Percentiles rank a stretch among this genome's conserved stretches.
Conservation (phyloP, 2,329 filamentous ascomycete species). For the Epichloe sp. region DNA sequence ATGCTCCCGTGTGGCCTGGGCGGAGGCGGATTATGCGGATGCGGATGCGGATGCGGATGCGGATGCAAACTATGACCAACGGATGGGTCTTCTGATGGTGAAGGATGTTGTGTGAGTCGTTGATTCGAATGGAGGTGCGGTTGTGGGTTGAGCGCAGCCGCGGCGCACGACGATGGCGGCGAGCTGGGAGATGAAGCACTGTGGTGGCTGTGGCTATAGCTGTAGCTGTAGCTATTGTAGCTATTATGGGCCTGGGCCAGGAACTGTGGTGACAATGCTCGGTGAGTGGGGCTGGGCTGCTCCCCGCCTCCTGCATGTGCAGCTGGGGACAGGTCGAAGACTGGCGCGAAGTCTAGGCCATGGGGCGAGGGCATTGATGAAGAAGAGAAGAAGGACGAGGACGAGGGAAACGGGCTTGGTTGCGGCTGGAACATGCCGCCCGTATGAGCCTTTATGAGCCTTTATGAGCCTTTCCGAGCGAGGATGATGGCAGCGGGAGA, state of each 20-base stretch:
- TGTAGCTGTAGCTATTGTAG: background rate
- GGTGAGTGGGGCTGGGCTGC: slow-evolving; percentile 4
- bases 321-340: slow-evolving; percentile 10
- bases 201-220: slow-evolving; percentile 2
- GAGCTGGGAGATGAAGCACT: slow-evolving; percentile 2
- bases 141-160: slow-evolving; percentile 5
- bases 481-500: background rate
- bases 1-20: slow-evolving; percentile 15
- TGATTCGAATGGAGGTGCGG: slow-evolving; percentile 6
- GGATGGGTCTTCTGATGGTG: slow-evolving; percentile 3
- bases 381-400: slow-evolving; percentile 23
- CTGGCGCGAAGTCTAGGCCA: slow-evolving; percentile 20
- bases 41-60: background rate
- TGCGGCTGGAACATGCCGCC: slow-evolving; percentile 42
- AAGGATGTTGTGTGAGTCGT: background rate
- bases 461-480: background rate
- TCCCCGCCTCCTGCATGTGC: slow-evolving; percentile 3
- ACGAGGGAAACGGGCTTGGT: slow-evolving; percentile 28
- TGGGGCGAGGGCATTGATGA: slow-evolving; percentile 17
- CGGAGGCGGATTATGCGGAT: slow-evolving; percentile 4
- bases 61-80: slow-evolving; percentile 6
- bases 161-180: slow-evolving; percentile 5
- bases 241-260: background rate
- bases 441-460: background rate
- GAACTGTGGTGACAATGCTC: slow-evolving; percentile 5